Percentiles rank a stretch among this genome's conserved stretches.
Conservation (phyloP, 2,329 filamentous ascomycete species). For the Aspergillus quadricinctus region DNA sequence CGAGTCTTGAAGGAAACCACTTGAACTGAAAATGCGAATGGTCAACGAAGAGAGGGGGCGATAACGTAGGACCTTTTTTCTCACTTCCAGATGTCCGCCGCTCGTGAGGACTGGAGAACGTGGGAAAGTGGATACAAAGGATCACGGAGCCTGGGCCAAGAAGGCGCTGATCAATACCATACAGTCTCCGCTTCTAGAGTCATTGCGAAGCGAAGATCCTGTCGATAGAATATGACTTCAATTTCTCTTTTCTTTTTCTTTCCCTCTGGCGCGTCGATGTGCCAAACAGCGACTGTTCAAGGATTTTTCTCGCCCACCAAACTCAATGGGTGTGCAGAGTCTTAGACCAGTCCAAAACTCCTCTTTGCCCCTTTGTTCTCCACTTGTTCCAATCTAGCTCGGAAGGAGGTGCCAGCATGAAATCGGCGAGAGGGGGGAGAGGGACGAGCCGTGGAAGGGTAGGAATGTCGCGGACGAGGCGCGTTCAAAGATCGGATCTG, state of each 20-base stretch:
- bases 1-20: neutral
- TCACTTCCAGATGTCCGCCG: slow-evolving; percentile 12
- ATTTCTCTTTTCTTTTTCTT: neutral
- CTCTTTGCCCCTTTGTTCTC: neutral
- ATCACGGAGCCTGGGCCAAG: slow-evolving; percentile 20
- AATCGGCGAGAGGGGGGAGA: neutral
- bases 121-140: slow-evolving; percentile 17
- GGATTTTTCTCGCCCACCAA: neutral
- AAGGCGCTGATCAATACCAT: slow-evolving; percentile 29
- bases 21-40: slow-evolving; percentile 6
- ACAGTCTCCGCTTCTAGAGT: slow-evolving; percentile 22
- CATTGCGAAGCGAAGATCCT: slow-evolving; percentile 23
- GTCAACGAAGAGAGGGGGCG: slow-evolving; percentile 8
- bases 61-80: slow-evolving; percentile 4
- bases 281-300: neutral
- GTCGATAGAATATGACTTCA: slow-evolving; percentile 2
- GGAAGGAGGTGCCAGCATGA: neutral
- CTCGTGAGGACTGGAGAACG: slow-evolving; percentile 25
- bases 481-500: slow-evolving; percentile 6
- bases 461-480: neutral
- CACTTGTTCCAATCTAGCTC: neutral
- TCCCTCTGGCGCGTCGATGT: neutral
- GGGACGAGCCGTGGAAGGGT: neutral
- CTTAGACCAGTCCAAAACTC: neutral
- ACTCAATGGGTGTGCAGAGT: neutral